phyloP scores from a whole-genome alignment of 2,329 filamentous ascomycete species.

The Penicillium sp. region DNA sequence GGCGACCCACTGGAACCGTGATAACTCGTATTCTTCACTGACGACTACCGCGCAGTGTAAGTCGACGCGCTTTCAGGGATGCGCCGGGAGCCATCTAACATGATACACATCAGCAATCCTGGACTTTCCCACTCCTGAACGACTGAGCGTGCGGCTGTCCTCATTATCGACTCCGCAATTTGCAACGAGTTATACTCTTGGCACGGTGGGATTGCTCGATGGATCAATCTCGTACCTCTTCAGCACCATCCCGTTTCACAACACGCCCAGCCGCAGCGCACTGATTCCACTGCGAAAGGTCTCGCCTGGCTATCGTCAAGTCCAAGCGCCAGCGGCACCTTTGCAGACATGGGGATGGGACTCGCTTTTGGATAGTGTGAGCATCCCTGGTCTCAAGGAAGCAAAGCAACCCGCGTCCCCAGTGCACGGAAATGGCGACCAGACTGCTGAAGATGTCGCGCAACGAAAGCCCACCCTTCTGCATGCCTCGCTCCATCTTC shows the following conservation, averaged over 20 bases:
- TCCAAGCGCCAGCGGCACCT: constrained; percentile 47
- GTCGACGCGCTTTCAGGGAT: constrained; percentile 18
- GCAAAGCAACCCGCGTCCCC: constrained; percentile 32
- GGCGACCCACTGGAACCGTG: constrained; percentile 78
- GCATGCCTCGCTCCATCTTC: constrained; percentile 43
- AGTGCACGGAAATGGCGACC: constrained; percentile 55
- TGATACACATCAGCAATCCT: constrained; percentile 59
- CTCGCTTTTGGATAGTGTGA: constrained; percentile 25
- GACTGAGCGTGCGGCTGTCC: constrained; percentile 78
- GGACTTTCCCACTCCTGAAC: constrained; percentile 78
- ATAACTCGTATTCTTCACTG: constrained; percentile 85
- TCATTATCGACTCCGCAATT: constrained; percentile 90
- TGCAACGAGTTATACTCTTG: constrained; percentile 86
- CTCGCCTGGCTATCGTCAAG: constrained; percentile 73
- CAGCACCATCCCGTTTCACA: constrained; percentile 70
- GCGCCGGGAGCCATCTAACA: constrained; percentile 8
- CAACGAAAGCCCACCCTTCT: constrained; percentile 40
- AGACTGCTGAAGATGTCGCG: constrained; percentile 10
- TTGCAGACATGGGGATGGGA: constrained; percentile 31
- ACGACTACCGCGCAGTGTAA: constrained; percentile 76
- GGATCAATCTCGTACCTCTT: constrained; percentile 97
- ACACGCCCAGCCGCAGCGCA: constrained; percentile 62
- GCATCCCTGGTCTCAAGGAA: constrained; percentile 15
- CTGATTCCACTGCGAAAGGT: constrained; percentile 70
- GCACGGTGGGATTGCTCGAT: constrained; percentile 84